These are phyloP conservation scores for Colletotrichum sp. DNA, from an alignment of 2,329 filamentous ascomycete genomes.

Conservation along the genomic window DNA sequence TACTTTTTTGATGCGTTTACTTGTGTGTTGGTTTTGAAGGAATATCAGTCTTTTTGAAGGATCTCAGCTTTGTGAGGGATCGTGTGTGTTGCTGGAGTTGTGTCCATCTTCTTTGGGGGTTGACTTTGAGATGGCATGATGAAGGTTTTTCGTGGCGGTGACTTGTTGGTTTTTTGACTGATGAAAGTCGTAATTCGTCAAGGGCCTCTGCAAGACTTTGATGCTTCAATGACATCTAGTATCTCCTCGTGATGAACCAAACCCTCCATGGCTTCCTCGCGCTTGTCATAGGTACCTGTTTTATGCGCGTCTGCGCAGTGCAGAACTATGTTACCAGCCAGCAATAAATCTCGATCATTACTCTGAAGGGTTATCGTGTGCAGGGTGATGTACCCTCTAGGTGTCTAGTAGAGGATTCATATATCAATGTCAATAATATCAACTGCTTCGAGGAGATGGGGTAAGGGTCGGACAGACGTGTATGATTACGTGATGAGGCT, in stretches of 20 bases:
- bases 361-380: neutral
- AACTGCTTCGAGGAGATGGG: neutral
- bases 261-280: neutral
- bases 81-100: neutral
- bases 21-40: neutral
- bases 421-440: neutral
- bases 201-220: neutral
- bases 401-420: neutral
- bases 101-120: neutral
- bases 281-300: neutral
- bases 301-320: neutral
- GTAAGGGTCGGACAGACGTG: neutral
- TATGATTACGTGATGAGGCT: neutral
- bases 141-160: neutral
- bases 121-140: neutral
- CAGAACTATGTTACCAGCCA: rapidly evolving
- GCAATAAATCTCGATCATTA: neutral
- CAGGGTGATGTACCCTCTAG: rapidly evolving
- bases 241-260: neutral
- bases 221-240: too few species aligned
- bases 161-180: neutral
- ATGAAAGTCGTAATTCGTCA: neutral
- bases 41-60: neutral
- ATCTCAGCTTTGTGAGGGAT: neutral
- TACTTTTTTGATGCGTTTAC: neutral